Base-by-base conservation (phyloP, 2,329 filamentous ascomycete species). In the Fusarium avenaceum region DNA sequence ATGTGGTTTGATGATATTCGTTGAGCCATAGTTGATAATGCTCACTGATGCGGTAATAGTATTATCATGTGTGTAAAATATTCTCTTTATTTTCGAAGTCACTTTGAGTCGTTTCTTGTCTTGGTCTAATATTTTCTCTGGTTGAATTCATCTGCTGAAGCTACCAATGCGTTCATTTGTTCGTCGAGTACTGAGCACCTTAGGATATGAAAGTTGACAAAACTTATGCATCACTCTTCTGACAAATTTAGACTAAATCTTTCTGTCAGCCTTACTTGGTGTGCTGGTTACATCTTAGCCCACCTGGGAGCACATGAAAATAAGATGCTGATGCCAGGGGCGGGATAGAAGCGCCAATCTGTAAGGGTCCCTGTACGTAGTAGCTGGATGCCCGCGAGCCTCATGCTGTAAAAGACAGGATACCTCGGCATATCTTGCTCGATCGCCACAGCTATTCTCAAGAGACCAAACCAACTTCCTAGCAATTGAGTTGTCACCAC, bases 311-410 rank as follows among this genome's bases (percentile, higher is more conserved):
- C 7, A 24, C 24, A 38, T 35, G 22, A 17, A 64, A 54, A 42
- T 68, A 65, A 71, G 58, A 68, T 68, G 58, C 52, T 65, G 44
- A 69, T 63, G 42, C 17, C n/a, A 53, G 43, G 35, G 46, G 24
- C 46, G 20, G 35, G 35, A 38, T 10, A 51, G 47, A 45, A 22
- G 54, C 26, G 26, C 11, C 40, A 20, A 22, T n/a, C 15, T 65
- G n/a, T 52, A 59, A 35, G 61, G 61, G 55, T 47, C 46, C 45
- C 35, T 46, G 24, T 24, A 30, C 28, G 20, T 22, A 22, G 24
- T 24, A 45, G 20, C 38, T 22, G 45, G 54, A 19, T 32, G 20
- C 40, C 24, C 33, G 17, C 11, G 9, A 28, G 24, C 35, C n/a
- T 38, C 46, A 49, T 70, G 47, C 48, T 69, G 59, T 60, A 47